These are phyloP conservation scores for Torrubiella hemipterigena DNA, from an alignment of 2,329 filamentous ascomycete species.

Conservation along the genomic window DNA sequence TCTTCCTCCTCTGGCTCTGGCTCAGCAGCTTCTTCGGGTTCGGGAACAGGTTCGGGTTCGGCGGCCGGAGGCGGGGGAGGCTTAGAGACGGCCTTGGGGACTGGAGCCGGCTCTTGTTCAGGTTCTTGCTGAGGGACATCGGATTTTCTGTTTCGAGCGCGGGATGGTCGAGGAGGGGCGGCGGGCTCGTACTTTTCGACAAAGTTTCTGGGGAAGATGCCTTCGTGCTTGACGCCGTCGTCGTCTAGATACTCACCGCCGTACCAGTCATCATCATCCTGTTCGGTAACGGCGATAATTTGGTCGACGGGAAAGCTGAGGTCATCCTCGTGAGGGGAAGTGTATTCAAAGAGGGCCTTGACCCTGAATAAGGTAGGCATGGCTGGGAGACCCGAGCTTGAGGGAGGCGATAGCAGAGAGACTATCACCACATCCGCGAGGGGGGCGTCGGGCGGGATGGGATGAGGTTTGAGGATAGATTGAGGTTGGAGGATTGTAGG, in stretches of 20 bases:
- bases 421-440: no score
- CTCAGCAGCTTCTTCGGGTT: constrained; percentile 18
- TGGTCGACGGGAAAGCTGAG: constrained; percentile 76
- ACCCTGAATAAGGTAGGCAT: constrained; percentile 83
- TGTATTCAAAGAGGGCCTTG: constrained; percentile 91
- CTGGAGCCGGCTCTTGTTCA: constrained; percentile 20
- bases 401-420: no score
- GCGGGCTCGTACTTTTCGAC: constrained; percentile 92
- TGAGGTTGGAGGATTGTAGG: no score
- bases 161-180: constrained; percentile 73
- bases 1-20: constrained; percentile 12
- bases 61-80: constrained; percentile 21
- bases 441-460: no score
- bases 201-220: constrained; percentile 93
- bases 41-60: constrained; percentile 15
- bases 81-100: constrained; percentile 23
- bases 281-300: constrained; percentile 84
- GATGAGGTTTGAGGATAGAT: no score
- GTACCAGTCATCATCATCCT: constrained; percentile 93
- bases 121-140: constrained; percentile 2
- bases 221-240: constrained; percentile 61
- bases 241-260: constrained; percentile 75
- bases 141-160: constrained; percentile 55
- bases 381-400: no score
- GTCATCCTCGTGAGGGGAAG: constrained; percentile 87